phyloP scores from a whole-genome alignment of 2,329 filamentous ascomycete species.

The Cryphonectria nitschkei region DNA sequence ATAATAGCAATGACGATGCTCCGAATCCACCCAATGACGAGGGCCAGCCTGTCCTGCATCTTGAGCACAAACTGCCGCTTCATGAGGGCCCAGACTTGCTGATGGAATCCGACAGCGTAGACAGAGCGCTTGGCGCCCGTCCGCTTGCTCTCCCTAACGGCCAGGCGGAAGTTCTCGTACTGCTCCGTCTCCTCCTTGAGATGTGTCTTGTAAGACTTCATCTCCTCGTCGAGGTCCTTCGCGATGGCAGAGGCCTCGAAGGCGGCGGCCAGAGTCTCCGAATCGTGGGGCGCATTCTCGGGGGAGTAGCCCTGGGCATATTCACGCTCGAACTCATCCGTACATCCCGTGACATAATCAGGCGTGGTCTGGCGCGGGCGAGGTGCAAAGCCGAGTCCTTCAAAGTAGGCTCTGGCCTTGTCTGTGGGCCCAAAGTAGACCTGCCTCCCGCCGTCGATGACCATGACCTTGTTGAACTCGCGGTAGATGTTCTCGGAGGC shows the following conservation, averaged over 20 bases:
- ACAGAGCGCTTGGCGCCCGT: constrained; percentile 75
- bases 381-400: constrained; percentile 73
- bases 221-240: constrained; percentile 63
- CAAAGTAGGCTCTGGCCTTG: constrained; percentile 75
- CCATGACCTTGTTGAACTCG: constrained; percentile 82
- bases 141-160: constrained; percentile 79
- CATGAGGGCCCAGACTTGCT: constrained; percentile 82
- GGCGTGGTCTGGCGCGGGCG: constrained; percentile 79
- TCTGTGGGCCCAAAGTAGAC: constrained; percentile 74
- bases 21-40: constrained; percentile 71
- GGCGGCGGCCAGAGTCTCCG: constrained; percentile 68
- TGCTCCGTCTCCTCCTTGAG: constrained; percentile 67
- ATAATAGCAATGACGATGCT: constrained; percentile 76
- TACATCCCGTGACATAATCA: constrained; percentile 82
- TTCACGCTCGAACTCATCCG: constrained; percentile 80
- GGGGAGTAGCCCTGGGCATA: constrained; percentile 70
- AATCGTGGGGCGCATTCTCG: constrained; percentile 68
- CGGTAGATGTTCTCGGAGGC: constrained; percentile 81
- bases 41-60: constrained; percentile 81
- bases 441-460: constrained; percentile 75
- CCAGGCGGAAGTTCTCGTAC: constrained; percentile 75
- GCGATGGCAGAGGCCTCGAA: constrained; percentile 69
- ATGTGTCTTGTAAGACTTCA: constrained; percentile 67
- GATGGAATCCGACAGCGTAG: constrained; percentile 81
- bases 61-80: constrained; percentile 84